Percentiles rank a stretch among this genome's conserved stretches.
Evolutionary conservation across 768 basidiomycete species (phyloP).

Genomic region (Psilocybe sp.): DNA sequence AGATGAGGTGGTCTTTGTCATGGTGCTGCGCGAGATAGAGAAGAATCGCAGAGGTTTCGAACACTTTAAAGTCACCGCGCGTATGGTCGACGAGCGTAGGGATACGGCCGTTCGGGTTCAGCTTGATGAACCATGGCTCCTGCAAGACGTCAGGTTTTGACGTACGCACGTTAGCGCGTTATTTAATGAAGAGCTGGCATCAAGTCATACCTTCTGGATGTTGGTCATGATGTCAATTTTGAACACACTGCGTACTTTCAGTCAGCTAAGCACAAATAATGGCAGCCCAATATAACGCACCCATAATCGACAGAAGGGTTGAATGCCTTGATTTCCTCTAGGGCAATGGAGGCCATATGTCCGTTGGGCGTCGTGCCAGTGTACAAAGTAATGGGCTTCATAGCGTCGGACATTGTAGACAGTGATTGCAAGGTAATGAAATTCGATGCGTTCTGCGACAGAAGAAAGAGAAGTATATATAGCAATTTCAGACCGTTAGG

Average conservation of each 20-base stretch:
- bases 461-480: no score
- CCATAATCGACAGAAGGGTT: constrained; percentile 52
- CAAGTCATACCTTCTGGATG: constrained; percentile 60
- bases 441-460: no score
- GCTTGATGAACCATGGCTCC: constrained; percentile 71
- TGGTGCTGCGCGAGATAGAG: constrained; percentile 81
- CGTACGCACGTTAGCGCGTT: no score
- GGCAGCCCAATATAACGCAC: constrained; percentile 24
- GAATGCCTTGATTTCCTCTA: constrained; percentile 61
- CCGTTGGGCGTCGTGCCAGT: constrained; percentile 63
- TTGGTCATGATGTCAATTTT: constrained; percentile 59
- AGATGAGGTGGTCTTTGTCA: constrained; percentile 72
- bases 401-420: constrained; percentile 25
- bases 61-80: constrained; percentile 62
- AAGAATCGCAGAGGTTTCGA: constrained; percentile 80
- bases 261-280: background rate
- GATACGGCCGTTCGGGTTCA: constrained; percentile 75
- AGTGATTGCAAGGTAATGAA: constrained; percentile 1
- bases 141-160: constrained; percentile 9
- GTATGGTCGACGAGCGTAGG: constrained; percentile 63
- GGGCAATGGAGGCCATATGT: constrained; percentile 42
- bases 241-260: constrained; percentile 33
- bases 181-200: background rate
- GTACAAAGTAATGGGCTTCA: constrained; percentile 49
- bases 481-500: no score